phyloP scores from a whole-genome alignment of 2,329 filamentous ascomycete species.

The Calonectria pauciramosa region DNA sequence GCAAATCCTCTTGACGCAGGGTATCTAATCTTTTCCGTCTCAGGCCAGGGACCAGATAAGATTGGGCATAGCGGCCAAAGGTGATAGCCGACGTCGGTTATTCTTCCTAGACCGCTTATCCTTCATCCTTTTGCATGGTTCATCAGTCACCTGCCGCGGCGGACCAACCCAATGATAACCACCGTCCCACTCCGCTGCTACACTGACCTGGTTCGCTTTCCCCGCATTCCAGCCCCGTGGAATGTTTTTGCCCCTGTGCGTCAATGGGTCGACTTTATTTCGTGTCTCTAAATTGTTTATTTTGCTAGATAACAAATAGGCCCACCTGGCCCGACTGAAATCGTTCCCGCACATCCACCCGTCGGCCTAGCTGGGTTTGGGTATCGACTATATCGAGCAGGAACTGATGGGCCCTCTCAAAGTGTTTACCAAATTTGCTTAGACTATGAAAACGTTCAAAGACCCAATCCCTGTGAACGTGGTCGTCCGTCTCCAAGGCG shows the following conservation, averaged over 20 bases:
- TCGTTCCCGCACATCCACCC: slow-evolving; percentile 36
- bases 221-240: not conserved
- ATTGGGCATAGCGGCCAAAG: not conserved
- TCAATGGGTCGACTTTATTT: not conserved
- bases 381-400: slow-evolving; percentile 40
- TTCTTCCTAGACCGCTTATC: not conserved
- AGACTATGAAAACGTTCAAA: slow-evolving; percentile 48
- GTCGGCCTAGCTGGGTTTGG: slow-evolving; percentile 30
- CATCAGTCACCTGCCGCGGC: not conserved
- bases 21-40: not conserved
- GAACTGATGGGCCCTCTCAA: slow-evolving; percentile 47
- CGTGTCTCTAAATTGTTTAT: not conserved
- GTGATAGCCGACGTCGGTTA: slow-evolving; percentile 13
- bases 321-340: slow-evolving; percentile 31
- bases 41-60: not conserved
- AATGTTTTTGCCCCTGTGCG: not conserved
- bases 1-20: not conserved
- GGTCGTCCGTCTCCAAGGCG: slow-evolving; percentile 51
- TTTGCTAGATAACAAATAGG: slow-evolving; percentile 38
- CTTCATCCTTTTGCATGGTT: not conserved
- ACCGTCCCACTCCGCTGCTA: not conserved
- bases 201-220: not conserved
- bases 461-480: slow-evolving; percentile 51
- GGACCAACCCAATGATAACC: not conserved
- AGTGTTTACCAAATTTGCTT: slow-evolving; percentile 49